Conservation (phyloP, 75 land plant species). For the Cupressus sempervirens region DNA sequence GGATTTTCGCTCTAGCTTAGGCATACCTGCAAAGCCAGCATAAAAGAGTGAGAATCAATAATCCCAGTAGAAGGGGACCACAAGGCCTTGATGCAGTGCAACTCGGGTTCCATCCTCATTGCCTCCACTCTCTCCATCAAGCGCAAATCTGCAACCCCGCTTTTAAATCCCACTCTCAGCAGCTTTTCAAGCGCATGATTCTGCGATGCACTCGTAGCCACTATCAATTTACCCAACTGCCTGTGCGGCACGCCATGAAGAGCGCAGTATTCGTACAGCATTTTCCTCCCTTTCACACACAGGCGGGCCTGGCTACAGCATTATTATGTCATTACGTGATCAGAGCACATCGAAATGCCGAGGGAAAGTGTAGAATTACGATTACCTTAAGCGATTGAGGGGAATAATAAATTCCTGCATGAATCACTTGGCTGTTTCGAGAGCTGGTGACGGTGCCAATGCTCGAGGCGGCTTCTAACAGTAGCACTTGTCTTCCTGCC, state of each 20-base stretch:
- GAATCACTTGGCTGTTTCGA: slow-evolving; percentile 97
- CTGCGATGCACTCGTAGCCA: slow-evolving; percentile 67
- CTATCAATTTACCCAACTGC: slow-evolving; percentile 85
- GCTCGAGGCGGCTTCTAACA: slow-evolving; percentile 72
- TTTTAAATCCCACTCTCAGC: slow-evolving; percentile 39
- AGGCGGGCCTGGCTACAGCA: slow-evolving; percentile 53
- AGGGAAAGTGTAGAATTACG: slow-evolving; percentile 9
- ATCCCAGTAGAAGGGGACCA: slow-evolving; percentile 89
- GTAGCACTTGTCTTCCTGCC: slow-evolving; percentile 73
- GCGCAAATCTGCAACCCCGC: slow-evolving; percentile 71
- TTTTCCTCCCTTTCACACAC: slow-evolving; percentile 74
- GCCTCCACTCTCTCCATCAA: slow-evolving; percentile 71
- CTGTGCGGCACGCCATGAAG: slow-evolving; percentile 64
- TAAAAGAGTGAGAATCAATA: slow-evolving; percentile 77
- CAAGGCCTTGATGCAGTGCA: slow-evolving; percentile 74
- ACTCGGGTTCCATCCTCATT: slow-evolving; percentile 69
- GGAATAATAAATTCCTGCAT: slow-evolving; percentile 95
- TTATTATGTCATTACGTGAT: background rate
- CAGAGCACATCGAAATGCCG: background rate
- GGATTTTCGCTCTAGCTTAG: background rate
- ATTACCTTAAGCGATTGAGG: slow-evolving; percentile 71
- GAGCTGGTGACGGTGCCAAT: slow-evolving; percentile 93
- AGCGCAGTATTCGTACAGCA: slow-evolving; percentile 70
- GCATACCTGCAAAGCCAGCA: slow-evolving; percentile 79
- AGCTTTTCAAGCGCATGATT: slow-evolving; percentile 49